Base-by-base conservation (phyloP, 768 basidiomycete species). In the Termitomyces sp. region DNA sequence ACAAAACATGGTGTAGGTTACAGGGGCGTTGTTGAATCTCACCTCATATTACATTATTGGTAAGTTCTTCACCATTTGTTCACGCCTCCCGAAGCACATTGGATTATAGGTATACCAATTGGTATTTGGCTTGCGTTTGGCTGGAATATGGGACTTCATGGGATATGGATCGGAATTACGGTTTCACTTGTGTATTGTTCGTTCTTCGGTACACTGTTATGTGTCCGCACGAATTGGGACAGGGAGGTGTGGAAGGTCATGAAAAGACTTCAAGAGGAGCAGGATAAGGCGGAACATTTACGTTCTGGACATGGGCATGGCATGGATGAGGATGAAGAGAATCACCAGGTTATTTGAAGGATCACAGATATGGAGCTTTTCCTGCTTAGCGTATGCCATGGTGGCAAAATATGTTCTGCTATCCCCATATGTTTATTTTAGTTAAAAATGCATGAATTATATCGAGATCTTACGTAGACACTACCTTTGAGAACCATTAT, bases 111-210 rank as follows among this genome's bases (percentile, higher is more conserved):
- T 24, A 87, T 96, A 50, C 94, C 94, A 0, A 74, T 91, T 44
- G 94, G 91, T n/a, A 71, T 93, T 52, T 90, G 81, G 71, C 83
- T 95, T 7, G 78, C 89, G 2, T 93, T 94, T 74, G 74, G 74
- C 53, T 68, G 67, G 12, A 68, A 75, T 36, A 76, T 82, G 68
- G 83, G 76, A 0, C 76, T 97, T 13, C 73, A 76, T 22, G 94
- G 94, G 0, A 78, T 97, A 16, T 97, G 94, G 94, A 76, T 88
- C 43, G 94, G 94, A 18, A 72, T 95, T 37, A 90, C 89, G 0
- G 66, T 81, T 4, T 84, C 88, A 1, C 74, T 92, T 49, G 69
- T 84, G 16, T 85, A 86, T 69, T 74, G 77, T 46, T 73, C 84
- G 0, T 67, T 77, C 14, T 67, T 83, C 16, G 86, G 87, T 2